Evolutionary conservation across 495 filamentous ascomycete genomes (phyloP).

Genomic region (Endocarpon pusillum): DNA sequence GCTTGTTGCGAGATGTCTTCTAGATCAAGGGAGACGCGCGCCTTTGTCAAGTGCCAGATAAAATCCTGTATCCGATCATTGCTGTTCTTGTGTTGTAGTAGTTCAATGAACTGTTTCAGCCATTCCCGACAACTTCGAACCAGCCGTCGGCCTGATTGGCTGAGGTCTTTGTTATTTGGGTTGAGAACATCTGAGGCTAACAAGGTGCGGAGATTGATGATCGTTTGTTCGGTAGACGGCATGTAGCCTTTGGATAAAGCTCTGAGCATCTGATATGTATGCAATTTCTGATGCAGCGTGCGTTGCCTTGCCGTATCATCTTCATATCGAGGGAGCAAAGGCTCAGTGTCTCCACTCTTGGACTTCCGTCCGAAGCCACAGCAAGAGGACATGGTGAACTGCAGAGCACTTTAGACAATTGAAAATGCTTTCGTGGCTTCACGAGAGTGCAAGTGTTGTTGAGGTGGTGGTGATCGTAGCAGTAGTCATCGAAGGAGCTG

Average conservation of each 20-base stretch:
- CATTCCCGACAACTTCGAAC: constrained; percentile 54
- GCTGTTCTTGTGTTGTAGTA: constrained; percentile 64
- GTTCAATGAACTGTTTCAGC: constrained; percentile 56
- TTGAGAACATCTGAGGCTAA: constrained; percentile 64
- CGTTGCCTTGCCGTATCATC: constrained; percentile 69
- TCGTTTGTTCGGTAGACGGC: constrained; percentile 75
- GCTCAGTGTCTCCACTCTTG: constrained; percentile 42
- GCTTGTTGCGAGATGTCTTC: constrained; percentile 46
- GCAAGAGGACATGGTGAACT: constrained; percentile 33
- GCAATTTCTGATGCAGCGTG: constrained; percentile 66
- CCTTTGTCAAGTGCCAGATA: constrained; percentile 66
- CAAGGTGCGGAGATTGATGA: constrained; percentile 66
- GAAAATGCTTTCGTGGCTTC: too few relatives aligned
- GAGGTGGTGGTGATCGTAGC: not conserved
- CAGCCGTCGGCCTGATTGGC: constrained; percentile 56
- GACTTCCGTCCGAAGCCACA: constrained; percentile 31
- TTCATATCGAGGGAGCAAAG: constrained; percentile 68
- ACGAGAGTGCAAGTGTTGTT: not conserved
- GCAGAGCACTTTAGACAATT: too few relatives aligned
- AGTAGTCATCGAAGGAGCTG: not conserved
- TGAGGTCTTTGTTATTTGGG: constrained; percentile 56
- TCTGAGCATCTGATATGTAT: constrained; percentile 79
- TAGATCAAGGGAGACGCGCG: constrained; percentile 50
- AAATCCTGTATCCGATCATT: constrained; percentile 83
- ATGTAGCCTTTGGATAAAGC: constrained; percentile 76